These are phyloP conservation scores for Aspergillus pseudonomiae DNA, from an alignment of 2,329 filamentous ascomycete species.

Conservation along the genomic window DNA sequence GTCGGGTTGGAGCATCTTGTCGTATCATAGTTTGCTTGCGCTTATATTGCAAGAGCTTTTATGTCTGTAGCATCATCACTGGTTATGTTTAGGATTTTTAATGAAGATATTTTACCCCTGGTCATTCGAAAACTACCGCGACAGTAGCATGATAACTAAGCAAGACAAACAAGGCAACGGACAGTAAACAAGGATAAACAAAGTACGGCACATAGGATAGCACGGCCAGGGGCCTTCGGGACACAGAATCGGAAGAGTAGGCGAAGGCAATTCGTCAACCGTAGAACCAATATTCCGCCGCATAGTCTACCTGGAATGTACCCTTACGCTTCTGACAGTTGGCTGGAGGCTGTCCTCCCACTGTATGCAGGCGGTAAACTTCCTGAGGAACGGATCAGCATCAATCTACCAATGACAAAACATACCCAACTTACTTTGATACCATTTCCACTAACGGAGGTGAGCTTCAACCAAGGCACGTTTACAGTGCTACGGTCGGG, in stretches of 20 bases:
- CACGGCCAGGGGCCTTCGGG: not conserved
- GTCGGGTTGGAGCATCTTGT: conserved; percentile 36
- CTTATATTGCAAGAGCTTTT: not conserved
- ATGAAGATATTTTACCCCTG: not conserved
- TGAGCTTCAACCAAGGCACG: conserved; percentile 39
- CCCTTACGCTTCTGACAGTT: conserved; percentile 36
- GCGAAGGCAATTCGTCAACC: conserved; percentile 23
- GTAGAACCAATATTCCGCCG: conserved; percentile 50
- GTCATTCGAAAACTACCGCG: not conserved
- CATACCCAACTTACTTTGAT: conserved; percentile 31
- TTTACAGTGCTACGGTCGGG: conserved; percentile 25
- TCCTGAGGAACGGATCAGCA: conserved; percentile 32
- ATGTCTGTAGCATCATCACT: not conserved
- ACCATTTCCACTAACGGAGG: conserved; percentile 27
- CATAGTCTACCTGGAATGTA: conserved; percentile 41
- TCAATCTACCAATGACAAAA: not conserved
- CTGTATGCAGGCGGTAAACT: conserved; percentile 46
- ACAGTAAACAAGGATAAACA: not conserved
- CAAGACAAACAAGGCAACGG: not conserved
- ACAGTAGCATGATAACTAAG: not conserved
- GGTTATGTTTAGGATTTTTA: not conserved
- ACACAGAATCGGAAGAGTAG: not conserved
- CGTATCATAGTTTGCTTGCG: not conserved
- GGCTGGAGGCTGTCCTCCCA: conserved; percentile 37
- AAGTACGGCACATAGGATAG: not conserved